A percentile compares a stretch with the other conserved stretches of the same genome.
Conservation (phyloP, 192 early-diverging fungal genomes). For the Podila epigama region DNA sequence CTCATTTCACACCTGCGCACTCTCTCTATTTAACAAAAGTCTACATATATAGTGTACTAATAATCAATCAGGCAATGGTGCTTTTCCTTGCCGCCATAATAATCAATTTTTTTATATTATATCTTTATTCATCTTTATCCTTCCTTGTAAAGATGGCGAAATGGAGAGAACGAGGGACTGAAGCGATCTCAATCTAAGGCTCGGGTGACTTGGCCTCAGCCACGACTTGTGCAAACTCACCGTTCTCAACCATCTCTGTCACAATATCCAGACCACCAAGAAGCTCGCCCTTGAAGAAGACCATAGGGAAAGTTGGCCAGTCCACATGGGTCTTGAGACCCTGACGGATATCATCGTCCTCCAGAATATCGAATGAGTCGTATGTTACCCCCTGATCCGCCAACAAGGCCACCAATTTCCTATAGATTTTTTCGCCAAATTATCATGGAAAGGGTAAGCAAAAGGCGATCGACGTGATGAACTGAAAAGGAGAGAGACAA, state of each 20-base stretch:
- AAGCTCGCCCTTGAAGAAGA: constrained; percentile 93
- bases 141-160: too few species aligned
- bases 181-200: neutral
- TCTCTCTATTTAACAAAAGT: too few species aligned
- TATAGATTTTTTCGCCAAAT: too few species aligned
- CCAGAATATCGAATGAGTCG: constrained; percentile 92
- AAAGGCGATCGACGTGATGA: too few species aligned
- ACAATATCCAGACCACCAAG: constrained; percentile 96
- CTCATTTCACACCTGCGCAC: too few species aligned
- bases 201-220: constrained; percentile 53
- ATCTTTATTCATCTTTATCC: neutral
- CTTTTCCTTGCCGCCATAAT: too few species aligned
- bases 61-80: too few species aligned
- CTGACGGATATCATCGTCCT: constrained; percentile 91
- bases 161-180: too few species aligned
- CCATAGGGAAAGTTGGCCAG: constrained; percentile 97
- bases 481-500: too few species aligned
- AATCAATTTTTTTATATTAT: too few species aligned
- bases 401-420: constrained; percentile 80
- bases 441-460: too few species aligned
- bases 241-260: constrained; percentile 84
- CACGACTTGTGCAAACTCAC: constrained; percentile 72
- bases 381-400: constrained; percentile 78
- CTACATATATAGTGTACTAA: too few species aligned
- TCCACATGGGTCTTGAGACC: constrained; percentile 87